A percentile compares a stretch with the other conserved stretches of the same genome.
phyloP scores from a whole-genome alignment of 2,329 filamentous ascomycete genomes.

The Botrytis byssoidea region DNA sequence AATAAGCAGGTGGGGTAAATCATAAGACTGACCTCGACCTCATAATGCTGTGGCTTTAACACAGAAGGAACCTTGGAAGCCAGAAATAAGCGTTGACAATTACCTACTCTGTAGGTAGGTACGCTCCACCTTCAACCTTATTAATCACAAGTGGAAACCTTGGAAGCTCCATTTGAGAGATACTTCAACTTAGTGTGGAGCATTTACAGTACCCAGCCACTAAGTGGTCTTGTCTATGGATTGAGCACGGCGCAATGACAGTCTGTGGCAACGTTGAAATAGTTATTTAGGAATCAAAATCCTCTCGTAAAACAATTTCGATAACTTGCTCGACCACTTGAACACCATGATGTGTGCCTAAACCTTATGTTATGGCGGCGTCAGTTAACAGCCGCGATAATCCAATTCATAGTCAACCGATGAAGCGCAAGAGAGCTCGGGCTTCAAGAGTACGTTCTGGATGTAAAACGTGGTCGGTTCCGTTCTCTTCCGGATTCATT shows the following conservation, averaged over 20 bases:
- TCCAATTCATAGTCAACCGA: not conserved
- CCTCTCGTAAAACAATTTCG: not conserved
- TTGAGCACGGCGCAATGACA: not conserved
- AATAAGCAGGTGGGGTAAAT: too few species aligned
- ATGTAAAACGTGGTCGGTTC: not conserved
- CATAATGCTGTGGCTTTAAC: too few species aligned
- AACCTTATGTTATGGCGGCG: not conserved
- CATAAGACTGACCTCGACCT: too few species aligned
- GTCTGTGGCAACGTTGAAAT: not conserved
- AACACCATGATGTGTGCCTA: not conserved
- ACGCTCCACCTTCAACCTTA: too few species aligned
- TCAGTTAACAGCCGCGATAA: not conserved
- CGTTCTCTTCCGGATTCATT: not conserved
- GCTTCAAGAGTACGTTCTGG: not conserved
- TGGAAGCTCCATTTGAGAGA: too few species aligned
- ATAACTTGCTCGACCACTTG: not conserved
- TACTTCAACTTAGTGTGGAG: too few species aligned
- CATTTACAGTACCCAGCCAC: not conserved
- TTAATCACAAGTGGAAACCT: too few species aligned
- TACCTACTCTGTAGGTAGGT: too few species aligned
- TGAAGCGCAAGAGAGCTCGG: not conserved
- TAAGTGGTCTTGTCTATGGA: not conserved
- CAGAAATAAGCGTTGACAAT: too few species aligned
- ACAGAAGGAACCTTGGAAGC: too few species aligned
- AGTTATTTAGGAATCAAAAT: not conserved